Evolutionary conservation across 306 rosid species (phyloP).

Genomic region (Amphicarpaea edgeworthii): DNA sequence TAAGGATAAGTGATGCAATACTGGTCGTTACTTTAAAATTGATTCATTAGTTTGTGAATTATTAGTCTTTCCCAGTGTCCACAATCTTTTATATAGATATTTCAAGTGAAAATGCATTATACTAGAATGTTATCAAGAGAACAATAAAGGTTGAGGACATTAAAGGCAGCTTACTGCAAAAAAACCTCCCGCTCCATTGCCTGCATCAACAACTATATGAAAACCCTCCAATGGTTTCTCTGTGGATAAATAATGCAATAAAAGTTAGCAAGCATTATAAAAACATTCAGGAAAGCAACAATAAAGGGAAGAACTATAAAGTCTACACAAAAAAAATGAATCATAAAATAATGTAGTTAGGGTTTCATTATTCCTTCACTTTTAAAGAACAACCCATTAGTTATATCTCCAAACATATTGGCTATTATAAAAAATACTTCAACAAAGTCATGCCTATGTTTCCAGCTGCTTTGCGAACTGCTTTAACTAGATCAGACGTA

Average conservation of each 20-base stretch:
- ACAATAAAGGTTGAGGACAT: constrained; percentile 4
- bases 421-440: constrained; percentile 41
- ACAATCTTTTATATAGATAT: constrained; percentile 17
- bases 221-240: constrained; percentile 96
- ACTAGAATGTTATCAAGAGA: constrained; percentile 6
- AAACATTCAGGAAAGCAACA: constrained; percentile 24
- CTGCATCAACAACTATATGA: constrained; percentile 95
- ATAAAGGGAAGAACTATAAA: constrained; percentile 29
- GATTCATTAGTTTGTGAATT: not conserved
- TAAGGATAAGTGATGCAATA: constrained; percentile 4
- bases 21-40: not conserved
- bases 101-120: constrained; percentile 17
- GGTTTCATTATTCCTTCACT: constrained; percentile 38
- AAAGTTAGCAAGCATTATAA: constrained; percentile 39
- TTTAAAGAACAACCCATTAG: constrained; percentile 25
- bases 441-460: constrained; percentile 65
- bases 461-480: constrained; percentile 91
- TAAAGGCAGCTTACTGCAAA: constrained; percentile 66
- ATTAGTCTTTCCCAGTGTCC: not conserved
- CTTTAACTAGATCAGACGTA: constrained; percentile 88
- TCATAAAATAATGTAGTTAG: not conserved
- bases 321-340: constrained; percentile 4
- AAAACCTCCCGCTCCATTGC: constrained; percentile 98
- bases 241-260: constrained; percentile 45
- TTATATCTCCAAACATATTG: constrained; percentile 32